Conservation (phyloP, 2,329 filamentous ascomycete species). For the Sordariomycetes sp. region DNA sequence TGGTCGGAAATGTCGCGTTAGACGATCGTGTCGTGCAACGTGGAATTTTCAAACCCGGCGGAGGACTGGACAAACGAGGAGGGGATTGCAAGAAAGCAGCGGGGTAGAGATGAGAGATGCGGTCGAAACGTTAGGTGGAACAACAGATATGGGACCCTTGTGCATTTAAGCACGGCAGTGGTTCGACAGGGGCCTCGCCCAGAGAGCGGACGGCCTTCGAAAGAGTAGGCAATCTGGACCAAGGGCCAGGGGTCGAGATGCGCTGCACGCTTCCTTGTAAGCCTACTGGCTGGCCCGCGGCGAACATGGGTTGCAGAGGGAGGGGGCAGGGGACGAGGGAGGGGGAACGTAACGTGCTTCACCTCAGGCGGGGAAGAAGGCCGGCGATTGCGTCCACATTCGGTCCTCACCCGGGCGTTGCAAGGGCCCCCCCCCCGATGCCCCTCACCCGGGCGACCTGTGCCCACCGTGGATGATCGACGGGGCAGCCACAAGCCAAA, state of each 20-base stretch:
- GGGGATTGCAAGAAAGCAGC: background rate
- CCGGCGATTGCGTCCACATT: background rate
- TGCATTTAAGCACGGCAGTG: background rate
- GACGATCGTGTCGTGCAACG: background rate
- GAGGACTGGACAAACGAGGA: background rate
- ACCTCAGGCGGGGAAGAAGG: constrained; percentile 3
- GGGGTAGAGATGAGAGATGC: constrained; percentile 1
- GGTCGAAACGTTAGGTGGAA: constrained; percentile 4
- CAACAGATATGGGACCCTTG: background rate
- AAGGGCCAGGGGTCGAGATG: constrained; percentile 4
- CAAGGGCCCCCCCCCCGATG: background rate
- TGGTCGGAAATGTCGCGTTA: background rate
- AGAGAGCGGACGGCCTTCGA: background rate
- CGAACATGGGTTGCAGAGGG: background rate
- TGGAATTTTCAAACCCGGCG: background rate
- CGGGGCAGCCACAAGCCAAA: constrained; percentile 6
- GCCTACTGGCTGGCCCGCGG: constrained; percentile 4
- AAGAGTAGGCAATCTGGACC: background rate
- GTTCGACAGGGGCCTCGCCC: background rate
- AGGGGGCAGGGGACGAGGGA: constrained; percentile 4
- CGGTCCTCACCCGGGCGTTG: background rate
- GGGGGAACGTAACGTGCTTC: constrained; percentile 3
- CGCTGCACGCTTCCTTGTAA: background rate
- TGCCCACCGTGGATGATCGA: constrained; percentile 1
- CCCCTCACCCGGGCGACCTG: background rate